Percentiles rank a stretch among this genome's conserved stretches.
Conservation (phyloP, 371 early-diverging fungal species). For the Mucor lusitanicus region DNA sequence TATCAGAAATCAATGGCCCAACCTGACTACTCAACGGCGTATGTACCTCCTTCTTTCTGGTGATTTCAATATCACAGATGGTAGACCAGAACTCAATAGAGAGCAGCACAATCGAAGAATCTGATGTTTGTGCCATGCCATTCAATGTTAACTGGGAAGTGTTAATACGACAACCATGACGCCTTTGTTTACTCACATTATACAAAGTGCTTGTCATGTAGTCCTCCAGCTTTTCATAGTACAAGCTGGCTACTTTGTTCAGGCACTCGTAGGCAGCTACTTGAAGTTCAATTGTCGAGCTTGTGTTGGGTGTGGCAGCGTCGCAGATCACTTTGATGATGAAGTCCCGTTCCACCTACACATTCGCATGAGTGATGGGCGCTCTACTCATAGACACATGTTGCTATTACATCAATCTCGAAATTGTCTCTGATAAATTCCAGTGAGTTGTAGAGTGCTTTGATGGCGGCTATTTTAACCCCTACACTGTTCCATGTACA, state of each 20-base stretch:
- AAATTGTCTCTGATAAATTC: not conserved
- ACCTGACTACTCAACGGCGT: too few relatives aligned
- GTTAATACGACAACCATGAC: not conserved
- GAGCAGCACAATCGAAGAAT: not conserved
- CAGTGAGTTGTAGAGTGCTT: constrained; percentile 1
- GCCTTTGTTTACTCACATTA: not conserved
- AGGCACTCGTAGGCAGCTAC: constrained; percentile 5
- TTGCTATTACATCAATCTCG: not conserved
- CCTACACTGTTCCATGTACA: not conserved
- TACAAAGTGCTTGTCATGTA: constrained; percentile 5
- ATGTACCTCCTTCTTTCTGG: not conserved
- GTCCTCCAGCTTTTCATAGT: constrained; percentile 3
- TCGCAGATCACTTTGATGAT: constrained; percentile 11
- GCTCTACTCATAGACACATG: not conserved
- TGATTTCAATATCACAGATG: not conserved
- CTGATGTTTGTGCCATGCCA: not conserved
- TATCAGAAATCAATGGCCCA: too few relatives aligned
- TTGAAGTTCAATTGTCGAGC: not conserved
- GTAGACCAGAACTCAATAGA: constrained; percentile 11
- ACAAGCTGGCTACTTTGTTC: not conserved
- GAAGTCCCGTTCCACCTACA: constrained; percentile 5
- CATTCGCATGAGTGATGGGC: not conserved
- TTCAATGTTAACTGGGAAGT: not conserved
- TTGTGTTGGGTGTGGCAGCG: not conserved
- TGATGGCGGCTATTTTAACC: not conserved